These are phyloP conservation scores for Stephania cephalantha DNA, from an alignment of 164 flowering plant species.

Conservation along the genomic window DNA sequence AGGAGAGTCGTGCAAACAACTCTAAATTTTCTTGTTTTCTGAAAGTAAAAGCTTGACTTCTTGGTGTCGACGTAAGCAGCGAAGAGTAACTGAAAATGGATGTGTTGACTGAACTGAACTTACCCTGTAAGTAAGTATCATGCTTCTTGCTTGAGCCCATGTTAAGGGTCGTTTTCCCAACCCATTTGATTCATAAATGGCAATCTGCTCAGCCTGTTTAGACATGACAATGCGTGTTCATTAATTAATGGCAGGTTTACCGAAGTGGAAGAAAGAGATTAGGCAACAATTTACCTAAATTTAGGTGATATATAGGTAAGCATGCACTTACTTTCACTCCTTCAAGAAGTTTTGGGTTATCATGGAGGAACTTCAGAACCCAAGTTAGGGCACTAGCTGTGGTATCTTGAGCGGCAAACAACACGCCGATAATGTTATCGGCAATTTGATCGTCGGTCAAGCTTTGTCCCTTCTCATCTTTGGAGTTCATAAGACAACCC, in stretches of 20 bases:
- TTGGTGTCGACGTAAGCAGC: neutral
- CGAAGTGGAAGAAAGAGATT: neutral
- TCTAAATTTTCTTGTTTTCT: neutral
- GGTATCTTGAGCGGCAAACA: constrained; percentile 93
- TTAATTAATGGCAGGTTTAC: neutral
- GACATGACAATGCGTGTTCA: neutral
- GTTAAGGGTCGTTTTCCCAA: constrained; percentile 33
- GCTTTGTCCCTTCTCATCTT: constrained; percentile 46
- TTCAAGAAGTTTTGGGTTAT: constrained; percentile 65
- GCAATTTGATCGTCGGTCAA: constrained; percentile 65
- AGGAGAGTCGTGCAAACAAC: neutral
- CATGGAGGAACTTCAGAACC: constrained; percentile 75
- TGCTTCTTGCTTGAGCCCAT: constrained; percentile 75
- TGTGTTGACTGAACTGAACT: neutral
- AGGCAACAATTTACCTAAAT: neutral
- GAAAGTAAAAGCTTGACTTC: neutral
- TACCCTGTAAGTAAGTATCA: constrained; percentile 67
- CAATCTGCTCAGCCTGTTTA: constrained; percentile 65
- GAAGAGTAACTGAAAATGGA: neutral
- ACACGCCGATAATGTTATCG: constrained; percentile 82
- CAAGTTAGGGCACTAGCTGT: constrained; percentile 92
- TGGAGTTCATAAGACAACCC: constrained; percentile 45
- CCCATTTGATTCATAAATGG: constrained; percentile 33
- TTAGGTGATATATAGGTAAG: too few species aligned
- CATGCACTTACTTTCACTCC: constrained; percentile 62